These are phyloP conservation scores for Taphrina betulina DNA, from an alignment of 1,139 yeast species.

Conservation along the genomic window DNA sequence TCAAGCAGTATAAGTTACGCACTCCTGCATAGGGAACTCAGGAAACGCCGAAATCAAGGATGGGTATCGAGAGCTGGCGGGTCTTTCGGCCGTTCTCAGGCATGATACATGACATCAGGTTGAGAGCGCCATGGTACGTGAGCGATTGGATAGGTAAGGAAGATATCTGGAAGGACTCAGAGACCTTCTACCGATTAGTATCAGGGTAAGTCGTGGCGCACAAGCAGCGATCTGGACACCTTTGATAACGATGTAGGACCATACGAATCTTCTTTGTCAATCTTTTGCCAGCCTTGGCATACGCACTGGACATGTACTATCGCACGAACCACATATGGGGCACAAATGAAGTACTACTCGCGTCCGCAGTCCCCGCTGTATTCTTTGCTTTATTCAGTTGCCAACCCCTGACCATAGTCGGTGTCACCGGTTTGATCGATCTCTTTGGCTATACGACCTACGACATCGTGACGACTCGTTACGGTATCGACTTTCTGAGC, in stretches of 20 bases:
- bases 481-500: slow-evolving; percentile 71
- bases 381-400: slow-evolving; percentile 83
- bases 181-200: slow-evolving; percentile 65
- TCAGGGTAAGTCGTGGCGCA: slow-evolving; percentile 65
- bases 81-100: slow-evolving; percentile 46
- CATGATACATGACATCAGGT: slow-evolving; percentile 55
- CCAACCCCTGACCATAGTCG: slow-evolving; percentile 93
- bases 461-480: slow-evolving; percentile 61
- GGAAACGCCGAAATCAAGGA: too few species aligned
- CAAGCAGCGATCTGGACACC: not conserved
- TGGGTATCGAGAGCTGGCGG: slow-evolving; percentile 19
- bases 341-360: slow-evolving; percentile 78
- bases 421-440: slow-evolving; percentile 87
- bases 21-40: too few species aligned
- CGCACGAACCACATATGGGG: slow-evolving; percentile 86
- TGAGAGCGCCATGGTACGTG: slow-evolving; percentile 63
- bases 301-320: slow-evolving; percentile 93
- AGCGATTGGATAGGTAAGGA: slow-evolving; percentile 80
- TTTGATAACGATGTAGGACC: slow-evolving; percentile 1
- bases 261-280: slow-evolving; percentile 29
- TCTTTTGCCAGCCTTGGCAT: slow-evolving; percentile 86
- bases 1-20: too few species aligned
- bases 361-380: slow-evolving; percentile 85
- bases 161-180: slow-evolving; percentile 85
- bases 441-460: slow-evolving; percentile 91